Percentiles rank a stretch among this genome's conserved stretches.
phyloP scores from a whole-genome alignment of 257 asterid genomes.

The Galeopsis tetrahit region DNA sequence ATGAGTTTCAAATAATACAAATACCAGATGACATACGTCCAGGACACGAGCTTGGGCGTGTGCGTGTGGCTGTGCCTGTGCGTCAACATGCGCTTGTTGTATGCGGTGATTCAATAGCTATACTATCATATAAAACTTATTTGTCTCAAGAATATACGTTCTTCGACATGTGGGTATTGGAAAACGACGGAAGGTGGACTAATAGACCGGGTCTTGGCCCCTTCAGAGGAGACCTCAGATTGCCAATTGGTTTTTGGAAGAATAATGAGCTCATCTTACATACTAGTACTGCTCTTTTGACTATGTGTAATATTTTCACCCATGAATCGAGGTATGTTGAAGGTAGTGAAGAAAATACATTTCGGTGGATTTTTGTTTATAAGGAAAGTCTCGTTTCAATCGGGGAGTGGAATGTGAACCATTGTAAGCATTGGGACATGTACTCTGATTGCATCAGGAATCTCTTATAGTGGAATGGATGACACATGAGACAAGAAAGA shows the following conservation, averaged over 20 bases:
- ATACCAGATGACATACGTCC: conserved; percentile 36
- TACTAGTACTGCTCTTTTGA: conserved; percentile 32
- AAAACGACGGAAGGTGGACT: conserved; percentile 40
- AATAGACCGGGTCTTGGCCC: conserved; percentile 39
- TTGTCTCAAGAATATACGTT: conserved; percentile 1
- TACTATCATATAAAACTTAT: conserved; percentile 33
- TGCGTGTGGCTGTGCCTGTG: too few species aligned
- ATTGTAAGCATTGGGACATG: conserved; percentile 36
- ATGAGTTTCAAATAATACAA: conserved; percentile 39
- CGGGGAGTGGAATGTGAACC: neutral
- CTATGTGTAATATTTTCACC: conserved; percentile 31
- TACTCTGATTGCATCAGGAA: too few species aligned
- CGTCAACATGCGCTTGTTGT: conserved; percentile 33
- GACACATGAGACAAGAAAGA: too few species aligned
- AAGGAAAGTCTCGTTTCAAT: conserved; percentile 55
- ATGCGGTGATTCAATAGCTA: conserved; percentile 39
- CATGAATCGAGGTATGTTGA: conserved; percentile 32
- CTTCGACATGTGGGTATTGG: conserved; percentile 50
- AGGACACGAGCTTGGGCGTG: conserved; percentile 4
- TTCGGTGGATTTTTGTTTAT: conserved; percentile 40
- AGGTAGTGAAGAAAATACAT: conserved; percentile 19
- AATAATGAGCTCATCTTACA: conserved; percentile 43
- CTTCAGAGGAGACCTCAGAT: conserved; percentile 34
- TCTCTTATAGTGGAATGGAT: too few species aligned
- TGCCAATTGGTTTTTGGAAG: conserved; percentile 55